Evolutionary conservation across 768 basidiomycete species (phyloP).

Genomic region (Panaeolus papilionaceus): DNA sequence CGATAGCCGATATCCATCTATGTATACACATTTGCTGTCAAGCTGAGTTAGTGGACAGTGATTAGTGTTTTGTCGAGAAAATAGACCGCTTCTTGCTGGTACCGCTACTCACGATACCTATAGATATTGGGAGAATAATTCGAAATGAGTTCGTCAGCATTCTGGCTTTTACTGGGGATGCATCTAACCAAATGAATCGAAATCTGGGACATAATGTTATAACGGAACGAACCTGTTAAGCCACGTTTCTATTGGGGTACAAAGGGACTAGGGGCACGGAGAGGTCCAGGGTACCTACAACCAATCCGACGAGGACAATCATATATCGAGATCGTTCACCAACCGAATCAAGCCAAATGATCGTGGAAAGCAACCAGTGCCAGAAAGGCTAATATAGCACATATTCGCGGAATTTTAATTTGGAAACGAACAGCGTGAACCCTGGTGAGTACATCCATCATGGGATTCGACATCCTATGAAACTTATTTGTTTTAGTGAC

Average conservation of each 20-base stretch:
- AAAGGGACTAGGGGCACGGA: background rate
- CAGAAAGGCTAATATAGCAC: background rate
- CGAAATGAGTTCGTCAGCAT: background rate
- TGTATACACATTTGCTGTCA: background rate
- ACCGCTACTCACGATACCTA: background rate
- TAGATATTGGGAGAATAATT: background rate
- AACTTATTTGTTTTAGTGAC: background rate
- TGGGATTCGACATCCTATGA: background rate
- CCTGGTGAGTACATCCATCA: background rate
- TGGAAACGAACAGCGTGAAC: background rate
- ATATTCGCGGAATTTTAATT: background rate
- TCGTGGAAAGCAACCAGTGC: conserved; percentile 6
- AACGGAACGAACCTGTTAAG: background rate
- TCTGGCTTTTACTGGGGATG: background rate
- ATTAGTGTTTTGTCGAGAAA: conserved; percentile 1
- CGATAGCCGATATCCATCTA: background rate
- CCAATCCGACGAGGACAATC: background rate
- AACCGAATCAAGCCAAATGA: background rate
- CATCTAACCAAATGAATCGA: background rate
- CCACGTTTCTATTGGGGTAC: conserved; percentile 12
- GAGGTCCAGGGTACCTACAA: background rate
- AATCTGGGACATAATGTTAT: background rate
- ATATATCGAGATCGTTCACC: background rate
- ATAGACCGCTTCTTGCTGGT: background rate
- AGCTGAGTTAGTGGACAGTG: background rate